Percentiles rank a stretch among this genome's conserved stretches.
These are phyloP conservation scores for Penicillium aurantiogriseum DNA, from an alignment of 2,329 filamentous ascomycete species.

Conservation along the genomic window DNA sequence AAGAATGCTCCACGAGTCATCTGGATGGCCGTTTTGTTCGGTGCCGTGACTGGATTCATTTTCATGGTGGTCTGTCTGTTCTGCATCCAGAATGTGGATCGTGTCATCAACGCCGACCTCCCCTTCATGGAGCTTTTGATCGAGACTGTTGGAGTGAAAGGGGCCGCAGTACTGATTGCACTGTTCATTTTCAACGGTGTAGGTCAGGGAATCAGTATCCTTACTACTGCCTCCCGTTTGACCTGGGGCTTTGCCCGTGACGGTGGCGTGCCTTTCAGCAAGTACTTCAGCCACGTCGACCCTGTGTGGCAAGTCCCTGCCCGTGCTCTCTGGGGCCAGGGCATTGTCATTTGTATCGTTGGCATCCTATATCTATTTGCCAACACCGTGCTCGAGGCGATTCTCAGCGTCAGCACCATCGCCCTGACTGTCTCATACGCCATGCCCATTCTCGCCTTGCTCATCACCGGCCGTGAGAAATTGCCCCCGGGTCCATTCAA, in stretches of 20 bases:
- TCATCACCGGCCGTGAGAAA: slow-evolving; percentile 53
- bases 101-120: slow-evolving; percentile 43
- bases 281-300: slow-evolving; percentile 49
- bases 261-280: slow-evolving; percentile 48
- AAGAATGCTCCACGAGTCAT: slow-evolving; percentile 54
- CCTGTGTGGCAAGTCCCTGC: slow-evolving; percentile 53
- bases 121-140: slow-evolving; percentile 53
- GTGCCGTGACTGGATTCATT: slow-evolving; percentile 51
- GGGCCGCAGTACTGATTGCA: slow-evolving; percentile 51
- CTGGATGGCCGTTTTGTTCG: slow-evolving; percentile 52
- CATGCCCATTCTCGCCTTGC: slow-evolving; percentile 51
- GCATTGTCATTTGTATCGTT: slow-evolving; percentile 47
- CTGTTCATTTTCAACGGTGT: slow-evolving; percentile 58
- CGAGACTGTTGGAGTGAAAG: slow-evolving; percentile 41
- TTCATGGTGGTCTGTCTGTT: slow-evolving; percentile 56
- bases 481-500: slow-evolving; percentile 48
- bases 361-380: slow-evolving; percentile 59
- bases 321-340: slow-evolving; percentile 54
- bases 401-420: slow-evolving; percentile 57
- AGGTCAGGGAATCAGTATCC: slow-evolving; percentile 53
- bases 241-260: slow-evolving; percentile 58
- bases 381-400: slow-evolving; percentile 53
- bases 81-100: slow-evolving; percentile 49
- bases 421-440: slow-evolving; percentile 55
- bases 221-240: slow-evolving; percentile 54